Evolutionary conservation across 2,329 filamentous ascomycete species (phyloP), one percentile per base, ranked within the genome.

Genomic region (Xylariaceae sp.): DNA sequence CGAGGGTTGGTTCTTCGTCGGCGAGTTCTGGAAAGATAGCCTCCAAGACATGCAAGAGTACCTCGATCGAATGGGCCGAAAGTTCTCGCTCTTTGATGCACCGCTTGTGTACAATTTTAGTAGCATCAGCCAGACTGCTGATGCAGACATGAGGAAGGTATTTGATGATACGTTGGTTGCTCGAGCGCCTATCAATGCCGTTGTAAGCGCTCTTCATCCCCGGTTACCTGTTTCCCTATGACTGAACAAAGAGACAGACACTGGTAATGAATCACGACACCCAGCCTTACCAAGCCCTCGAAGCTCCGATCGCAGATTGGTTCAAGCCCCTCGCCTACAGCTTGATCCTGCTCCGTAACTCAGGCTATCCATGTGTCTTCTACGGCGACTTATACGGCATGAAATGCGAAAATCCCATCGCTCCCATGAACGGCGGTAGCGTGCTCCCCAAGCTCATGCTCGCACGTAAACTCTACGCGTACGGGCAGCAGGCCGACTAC

Each of bases 231-330:
- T 19, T 42, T 12, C 18, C 14, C 17, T n/a, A 9, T 19, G 11
- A 7, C 19, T 47, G 41, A 28, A 34, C 9, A 28, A 16, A 12
- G 17, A 12, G 7, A n/a, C 19, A 49, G 38, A 89, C 86, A 0
- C 77, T 89, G 5, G 84, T 89, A 1, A 83, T 82, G 69, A 89
- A 88, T 67, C 87, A 89, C 70, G 87, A 90, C 65, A 89, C 86
- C 0, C 71, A 73, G 52, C 71, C 70, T 0, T 67, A 67, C 56
- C 71, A 73, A 47, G 67, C 69, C 2, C 64, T 73, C 10, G 56
- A 80, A 60, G 81, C 83, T 0, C 79, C 80, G 1, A 80, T 90
- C 39, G 77, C 82, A 50, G 74, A 76, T 22, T 85, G 81, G 71
- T 88, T 90, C 73, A 89, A 89, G 67, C 79, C 85, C 0, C 74